Evolutionary conservation across 805 yeast genomes (phyloP), one percentile per base, ranked within the genome.

Genomic region (Saccharomycopsis sp.): DNA sequence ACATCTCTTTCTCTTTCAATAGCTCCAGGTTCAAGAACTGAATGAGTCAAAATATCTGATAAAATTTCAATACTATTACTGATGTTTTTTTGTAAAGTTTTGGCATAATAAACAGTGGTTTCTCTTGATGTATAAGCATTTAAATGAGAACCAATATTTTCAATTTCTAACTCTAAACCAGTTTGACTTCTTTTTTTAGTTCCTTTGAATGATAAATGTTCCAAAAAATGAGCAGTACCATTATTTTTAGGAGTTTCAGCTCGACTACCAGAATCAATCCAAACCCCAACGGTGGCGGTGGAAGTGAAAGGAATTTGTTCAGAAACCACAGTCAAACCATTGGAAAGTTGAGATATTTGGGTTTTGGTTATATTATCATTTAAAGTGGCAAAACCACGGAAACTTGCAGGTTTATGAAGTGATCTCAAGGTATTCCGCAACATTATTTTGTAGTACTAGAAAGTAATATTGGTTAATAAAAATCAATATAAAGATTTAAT

Each of bases 81-180:
- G 34, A 94, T 78, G 55, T 94, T 95, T 26, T 69, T 69, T 51
- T 76, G 71, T 43, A 88, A 66, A 23, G 96, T 74, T 61, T 86
- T 87, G 36, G 97, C 95, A 61, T 87, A 92, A 61, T 88, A 92
- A 6, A 89, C 98, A 1, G 99, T 92, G 62, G 87, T 88, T 57
- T 92, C 99, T 55, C 99, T 75, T 17, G 96, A 86, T 2, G 98
- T 92, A 66, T 92, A 92, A n/a, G 98, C 98, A 58, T 94, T 92
- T 54, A 92, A 73, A 63, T 92, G 98, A 20, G 96, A 86, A 3
- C 99, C 99, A 53, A 88, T 74, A 64, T 92, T 82, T 61, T 92
- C 99, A 44, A 92, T 85, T 62, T 92, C 97, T 34, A 88, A 66
- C 61, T 92, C 99, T 42, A 92, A 68, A 45, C 76, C 76, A 42